A percentile compares a stretch with the other conserved stretches of the same genome.
Conservation (phyloP, 345 rosid genomes). For the Sisymbrium altissimum region DNA sequence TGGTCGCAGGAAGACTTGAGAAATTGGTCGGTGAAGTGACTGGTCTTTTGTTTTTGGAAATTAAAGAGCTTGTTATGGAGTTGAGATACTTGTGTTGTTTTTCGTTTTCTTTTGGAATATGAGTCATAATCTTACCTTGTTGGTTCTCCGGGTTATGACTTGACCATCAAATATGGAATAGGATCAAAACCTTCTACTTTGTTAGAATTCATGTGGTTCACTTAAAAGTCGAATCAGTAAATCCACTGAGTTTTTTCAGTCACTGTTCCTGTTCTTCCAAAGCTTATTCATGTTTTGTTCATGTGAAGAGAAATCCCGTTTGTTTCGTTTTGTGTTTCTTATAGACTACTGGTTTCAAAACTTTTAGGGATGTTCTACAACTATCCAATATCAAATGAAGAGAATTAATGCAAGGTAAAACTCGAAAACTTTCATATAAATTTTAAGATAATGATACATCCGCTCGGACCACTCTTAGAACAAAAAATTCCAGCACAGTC, state of each 20-base stretch:
- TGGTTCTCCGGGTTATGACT: neutral
- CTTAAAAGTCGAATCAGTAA: neutral
- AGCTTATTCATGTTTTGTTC: neutral
- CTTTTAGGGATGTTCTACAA: no score
- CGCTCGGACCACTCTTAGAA: no score
- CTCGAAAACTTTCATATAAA: no score
- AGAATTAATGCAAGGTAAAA: no score
- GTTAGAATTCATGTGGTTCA: neutral
- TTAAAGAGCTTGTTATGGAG: slow-evolving; percentile 14
- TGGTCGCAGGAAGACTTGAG: slow-evolving; percentile 74
- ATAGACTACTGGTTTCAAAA: neutral
- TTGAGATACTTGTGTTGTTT: slow-evolving; percentile 4
- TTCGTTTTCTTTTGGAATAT: neutral
- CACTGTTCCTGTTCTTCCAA: neutral
- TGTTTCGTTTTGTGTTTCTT: neutral
- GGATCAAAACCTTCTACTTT: slow-evolving; percentile 10
- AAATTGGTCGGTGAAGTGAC: slow-evolving; percentile 18
- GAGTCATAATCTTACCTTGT: slow-evolving; percentile 16
- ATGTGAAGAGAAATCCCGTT: neutral
- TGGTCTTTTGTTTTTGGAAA: slow-evolving; percentile 8
- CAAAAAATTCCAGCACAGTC: no score
- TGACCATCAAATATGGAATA: slow-evolving; percentile 6
- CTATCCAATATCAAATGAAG: neutral
- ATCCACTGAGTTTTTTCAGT: neutral
- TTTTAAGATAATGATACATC: no score